Conservation (phyloP, 306 rosid species). For the Senna siamea region DNA sequence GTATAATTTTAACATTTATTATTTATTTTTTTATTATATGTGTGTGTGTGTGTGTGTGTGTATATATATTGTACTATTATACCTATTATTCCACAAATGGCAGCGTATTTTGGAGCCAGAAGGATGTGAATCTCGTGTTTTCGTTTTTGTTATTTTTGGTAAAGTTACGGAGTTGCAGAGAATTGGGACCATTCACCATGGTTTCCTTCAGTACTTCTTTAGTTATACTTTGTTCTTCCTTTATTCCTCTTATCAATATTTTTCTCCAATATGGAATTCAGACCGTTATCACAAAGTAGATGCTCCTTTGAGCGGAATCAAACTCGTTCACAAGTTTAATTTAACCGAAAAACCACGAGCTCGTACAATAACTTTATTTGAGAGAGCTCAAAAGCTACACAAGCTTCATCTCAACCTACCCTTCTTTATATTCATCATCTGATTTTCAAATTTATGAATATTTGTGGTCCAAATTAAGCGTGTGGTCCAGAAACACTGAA, state of each 20-base stretch:
- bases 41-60: too few species aligned
- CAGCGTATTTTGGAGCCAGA: background rate
- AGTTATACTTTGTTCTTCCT: background rate
- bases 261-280: background rate
- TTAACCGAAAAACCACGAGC: background rate
- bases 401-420: background rate
- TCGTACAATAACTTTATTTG: background rate
- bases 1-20: too few species aligned
- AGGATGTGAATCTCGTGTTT: background rate
- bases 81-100: background rate
- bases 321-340: background rate
- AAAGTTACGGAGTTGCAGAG: background rate
- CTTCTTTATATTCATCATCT: background rate
- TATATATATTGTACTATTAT: too few species aligned
- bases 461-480: background rate
- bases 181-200: background rate
- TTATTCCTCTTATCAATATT: background rate
- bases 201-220: background rate
- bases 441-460: background rate
- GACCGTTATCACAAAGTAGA: slow-evolving; percentile 8
- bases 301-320: background rate
- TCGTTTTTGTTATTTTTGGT: background rate
- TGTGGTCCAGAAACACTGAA: background rate
- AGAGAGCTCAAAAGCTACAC: background rate
- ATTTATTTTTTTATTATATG: too few species aligned